Evolutionary conservation across 495 filamentous ascomycete genomes (phyloP), one percentile per base, ranked within the genome.

Genomic region (Penicillium ochrochloron): DNA sequence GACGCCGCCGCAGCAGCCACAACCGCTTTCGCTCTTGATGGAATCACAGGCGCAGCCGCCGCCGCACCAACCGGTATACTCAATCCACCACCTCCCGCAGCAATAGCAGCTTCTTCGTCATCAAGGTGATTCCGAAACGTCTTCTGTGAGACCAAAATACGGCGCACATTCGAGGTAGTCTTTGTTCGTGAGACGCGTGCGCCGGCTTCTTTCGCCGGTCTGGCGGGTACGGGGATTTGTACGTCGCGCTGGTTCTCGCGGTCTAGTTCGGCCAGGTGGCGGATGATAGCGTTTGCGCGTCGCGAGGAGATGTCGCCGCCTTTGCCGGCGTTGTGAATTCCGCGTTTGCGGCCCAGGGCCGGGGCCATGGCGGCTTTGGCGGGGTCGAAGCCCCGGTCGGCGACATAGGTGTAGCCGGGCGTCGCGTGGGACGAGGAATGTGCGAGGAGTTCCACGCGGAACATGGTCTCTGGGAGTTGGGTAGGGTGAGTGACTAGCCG

Each of bases 81-180:
- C n/a, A 59, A 25, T 2, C 65, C 64, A 10, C 64, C 66, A 25
- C 66, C 55, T 3, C 65, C 71, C 0, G 60, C 53, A 29, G 66
- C 50, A 14, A 88, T 72, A 23, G 89, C 79, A 9, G 93, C 93
- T 67, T 92, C 88, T 78, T 92, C 93, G 75, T 97, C 94, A 61
- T 92, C 90, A 37, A 97, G 85, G 70, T 97, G 90, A 76, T 97
- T 96, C 44, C 88, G 85, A 68, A 97, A 97, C 0, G 92, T 93
- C 80, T 97, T 97, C 75, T 96, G 91, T 3, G 89, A 93, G 67
- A 88, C 86, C n/a, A 97, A 81, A 66, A 97, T 95, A 71, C 91
- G 90, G 66, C 92, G 90, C n/a, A 95, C 91, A 71, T 89, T 91
- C 3, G 90, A 82, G 19, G 93, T 93, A 60, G 85, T 83, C 75